Base-by-base conservation (phyloP, 2,329 filamentous ascomycete genomes). In the Exophiala mesophila region DNA sequence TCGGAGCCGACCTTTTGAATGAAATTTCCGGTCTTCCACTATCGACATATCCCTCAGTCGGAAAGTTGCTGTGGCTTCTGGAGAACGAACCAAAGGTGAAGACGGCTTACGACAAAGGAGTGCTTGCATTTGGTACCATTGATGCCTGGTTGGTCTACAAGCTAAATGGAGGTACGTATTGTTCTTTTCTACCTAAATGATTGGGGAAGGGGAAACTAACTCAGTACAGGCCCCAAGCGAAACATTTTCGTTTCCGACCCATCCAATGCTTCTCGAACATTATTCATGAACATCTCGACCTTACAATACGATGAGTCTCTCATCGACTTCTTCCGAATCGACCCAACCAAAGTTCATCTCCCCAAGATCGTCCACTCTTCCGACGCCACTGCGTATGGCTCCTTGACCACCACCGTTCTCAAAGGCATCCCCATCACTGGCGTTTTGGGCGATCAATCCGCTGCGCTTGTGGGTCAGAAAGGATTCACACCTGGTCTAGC, bases 241-340 rank as follows among this genome's bases (percentile, higher is more conserved):
- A 76, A 82, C 42, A 65, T 88, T 31, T 82, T 86, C 59, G 86
- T 94, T 44, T 92, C 88, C 0, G 88, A 95, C 63, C 80, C 83
- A 35, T 88, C 85, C 47, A 95, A 95, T 62, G 88, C 88, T 15
- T 90, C 85, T 39, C 74, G 88, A 58, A 95, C 88, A 47, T 94
- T 94, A 88, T 92, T 95, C 65, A 89, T 94, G 83, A 88, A 94
- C 66, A 73, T 95, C 40, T 75, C 80, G 55, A 89, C 82, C 8
- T 73, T 88, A 45, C 64, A 88, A 56, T 95, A 94, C 64, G 86
- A 90, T 60, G 79, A 88, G 43, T 73, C 73, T 29, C 74, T 94
- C 18, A 69, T 94, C 18, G 68, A 78, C 17, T 94, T 94, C 68
- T 94, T 94, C 65, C 78, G 77, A 33, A 76, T 95, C 49, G 82